Conservation (phyloP, 352 stramenopile genomes). For the Globisporangium lucens region DNA sequence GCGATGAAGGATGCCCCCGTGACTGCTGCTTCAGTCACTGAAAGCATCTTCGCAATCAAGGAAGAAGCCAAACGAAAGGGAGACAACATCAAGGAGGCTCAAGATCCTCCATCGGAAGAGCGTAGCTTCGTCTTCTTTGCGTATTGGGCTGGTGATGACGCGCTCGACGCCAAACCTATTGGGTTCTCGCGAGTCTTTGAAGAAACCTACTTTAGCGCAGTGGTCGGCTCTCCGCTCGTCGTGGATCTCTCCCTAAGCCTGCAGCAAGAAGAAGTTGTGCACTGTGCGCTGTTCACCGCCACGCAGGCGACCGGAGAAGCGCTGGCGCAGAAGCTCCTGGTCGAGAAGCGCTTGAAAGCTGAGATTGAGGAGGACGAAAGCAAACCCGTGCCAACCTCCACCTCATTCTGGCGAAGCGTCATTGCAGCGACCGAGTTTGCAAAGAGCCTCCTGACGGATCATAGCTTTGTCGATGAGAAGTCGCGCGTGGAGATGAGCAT, state of each 20-base stretch:
- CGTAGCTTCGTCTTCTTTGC: conserved; percentile 1
- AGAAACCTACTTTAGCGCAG: background rate
- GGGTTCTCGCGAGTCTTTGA: conserved; percentile 6
- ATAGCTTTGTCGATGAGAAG: background rate
- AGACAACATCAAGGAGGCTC: background rate
- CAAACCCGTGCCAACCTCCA: background rate
- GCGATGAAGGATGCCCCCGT: background rate
- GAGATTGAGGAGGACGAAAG: background rate
- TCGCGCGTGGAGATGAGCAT: conserved; percentile 9
- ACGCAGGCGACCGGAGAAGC: background rate
- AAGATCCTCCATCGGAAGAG: background rate
- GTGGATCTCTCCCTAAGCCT: background rate
- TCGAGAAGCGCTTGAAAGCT: background rate
- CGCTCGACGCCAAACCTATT: background rate
- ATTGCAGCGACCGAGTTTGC: conserved; percentile 1
- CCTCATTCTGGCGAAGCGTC: background rate
- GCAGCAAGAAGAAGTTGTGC: background rate
- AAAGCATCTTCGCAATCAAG: background rate
- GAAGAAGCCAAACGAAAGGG: background rate
- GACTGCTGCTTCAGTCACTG: background rate
- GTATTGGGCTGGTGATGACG: background rate
- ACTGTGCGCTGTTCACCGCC: background rate
- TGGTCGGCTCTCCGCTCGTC: background rate
- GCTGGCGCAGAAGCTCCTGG: background rate
- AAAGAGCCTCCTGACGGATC: background rate